phyloP scores from a whole-genome alignment of 2,329 filamentous ascomycete species.

The Stylonectria norvegica region DNA sequence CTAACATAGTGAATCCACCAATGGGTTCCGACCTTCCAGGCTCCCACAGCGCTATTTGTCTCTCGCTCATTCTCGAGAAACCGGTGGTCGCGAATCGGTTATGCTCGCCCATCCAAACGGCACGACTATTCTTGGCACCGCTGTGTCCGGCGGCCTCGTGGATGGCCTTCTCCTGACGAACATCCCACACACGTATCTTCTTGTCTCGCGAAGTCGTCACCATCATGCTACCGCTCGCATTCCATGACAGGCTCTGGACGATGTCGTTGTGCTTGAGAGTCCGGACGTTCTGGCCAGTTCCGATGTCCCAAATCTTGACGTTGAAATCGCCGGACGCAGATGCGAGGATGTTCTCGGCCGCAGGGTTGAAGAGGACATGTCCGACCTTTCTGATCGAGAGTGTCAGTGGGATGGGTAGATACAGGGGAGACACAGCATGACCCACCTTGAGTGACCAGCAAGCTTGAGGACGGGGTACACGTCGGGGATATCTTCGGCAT shows the following conservation, averaged over 20 bases:
- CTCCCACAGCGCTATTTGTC: slow-evolving; percentile 95
- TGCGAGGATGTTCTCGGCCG: slow-evolving; percentile 91
- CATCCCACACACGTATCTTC: slow-evolving; percentile 97
- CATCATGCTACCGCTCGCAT: slow-evolving; percentile 78
- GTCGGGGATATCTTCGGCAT: slow-evolving; percentile 79
- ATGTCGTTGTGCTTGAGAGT: slow-evolving; percentile 85
- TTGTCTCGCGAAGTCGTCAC: slow-evolving; percentile 96
- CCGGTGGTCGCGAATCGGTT: slow-evolving; percentile 94
- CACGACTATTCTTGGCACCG: slow-evolving; percentile 95
- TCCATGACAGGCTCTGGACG: slow-evolving; percentile 95
- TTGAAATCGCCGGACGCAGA: slow-evolving; percentile 93
- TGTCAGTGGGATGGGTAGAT: slow-evolving; percentile 13
- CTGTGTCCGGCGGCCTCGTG: slow-evolving; percentile 83
- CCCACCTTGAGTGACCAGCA: slow-evolving; percentile 79
- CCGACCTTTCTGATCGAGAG: slow-evolving; percentile 76
- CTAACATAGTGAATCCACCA: slow-evolving; percentile 83
- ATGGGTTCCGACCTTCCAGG: slow-evolving; percentile 81
- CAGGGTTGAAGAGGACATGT: slow-evolving; percentile 95
- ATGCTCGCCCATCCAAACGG: slow-evolving; percentile 95
- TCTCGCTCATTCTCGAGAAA: slow-evolving; percentile 97
- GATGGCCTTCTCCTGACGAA: slow-evolving; percentile 82
- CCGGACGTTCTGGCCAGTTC: slow-evolving; percentile 69
- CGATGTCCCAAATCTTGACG: slow-evolving; percentile 93
- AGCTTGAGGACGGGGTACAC: slow-evolving; percentile 79
- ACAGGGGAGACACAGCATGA: slow-evolving; percentile 2